Conservation (phyloP, 345 rosid genomes). For the Gossypium raimondii region DNA sequence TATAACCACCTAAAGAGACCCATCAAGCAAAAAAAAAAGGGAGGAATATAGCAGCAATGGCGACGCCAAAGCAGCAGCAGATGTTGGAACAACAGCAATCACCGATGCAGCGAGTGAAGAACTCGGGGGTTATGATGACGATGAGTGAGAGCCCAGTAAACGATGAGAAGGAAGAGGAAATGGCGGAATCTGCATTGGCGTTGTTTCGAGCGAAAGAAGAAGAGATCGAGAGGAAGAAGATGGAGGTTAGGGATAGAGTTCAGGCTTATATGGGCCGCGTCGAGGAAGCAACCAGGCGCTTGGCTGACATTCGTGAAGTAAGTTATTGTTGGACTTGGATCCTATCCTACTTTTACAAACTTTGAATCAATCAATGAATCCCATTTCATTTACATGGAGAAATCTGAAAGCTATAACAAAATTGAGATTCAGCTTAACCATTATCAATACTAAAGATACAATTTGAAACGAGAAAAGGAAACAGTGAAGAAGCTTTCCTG, state of each 20-base stretch:
- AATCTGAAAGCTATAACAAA: too few relatives aligned
- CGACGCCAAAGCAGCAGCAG: constrained; percentile 41
- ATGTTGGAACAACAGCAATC: constrained; percentile 38
- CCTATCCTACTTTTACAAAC: not conserved
- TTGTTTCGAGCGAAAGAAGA: constrained; percentile 78
- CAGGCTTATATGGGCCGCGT: constrained; percentile 66
- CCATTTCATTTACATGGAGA: not conserved
- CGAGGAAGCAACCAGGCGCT: constrained; percentile 66
- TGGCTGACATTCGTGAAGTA: constrained; percentile 86
- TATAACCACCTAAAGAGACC: constrained; percentile 18
- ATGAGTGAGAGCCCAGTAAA: constrained; percentile 38
- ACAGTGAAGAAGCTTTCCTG: not conserved
- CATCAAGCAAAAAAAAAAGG: constrained; percentile 21
- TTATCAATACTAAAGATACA: too few relatives aligned
- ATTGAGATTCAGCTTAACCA: too few relatives aligned
- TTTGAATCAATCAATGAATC: not conserved
- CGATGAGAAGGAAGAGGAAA: constrained; percentile 73
- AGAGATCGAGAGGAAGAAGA: constrained; percentile 84
- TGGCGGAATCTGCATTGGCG: constrained; percentile 65
- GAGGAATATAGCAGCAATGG: constrained; percentile 31
- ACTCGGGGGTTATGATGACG: constrained; percentile 34
- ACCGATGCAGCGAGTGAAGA: constrained; percentile 46
- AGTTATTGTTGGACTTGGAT: constrained; percentile 16
- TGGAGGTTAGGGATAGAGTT: constrained; percentile 67
- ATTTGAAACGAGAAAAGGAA: too few relatives aligned